Conservation (phyloP, 2,329 filamentous ascomycete genomes). For the Fusarium miscanthi region DNA sequence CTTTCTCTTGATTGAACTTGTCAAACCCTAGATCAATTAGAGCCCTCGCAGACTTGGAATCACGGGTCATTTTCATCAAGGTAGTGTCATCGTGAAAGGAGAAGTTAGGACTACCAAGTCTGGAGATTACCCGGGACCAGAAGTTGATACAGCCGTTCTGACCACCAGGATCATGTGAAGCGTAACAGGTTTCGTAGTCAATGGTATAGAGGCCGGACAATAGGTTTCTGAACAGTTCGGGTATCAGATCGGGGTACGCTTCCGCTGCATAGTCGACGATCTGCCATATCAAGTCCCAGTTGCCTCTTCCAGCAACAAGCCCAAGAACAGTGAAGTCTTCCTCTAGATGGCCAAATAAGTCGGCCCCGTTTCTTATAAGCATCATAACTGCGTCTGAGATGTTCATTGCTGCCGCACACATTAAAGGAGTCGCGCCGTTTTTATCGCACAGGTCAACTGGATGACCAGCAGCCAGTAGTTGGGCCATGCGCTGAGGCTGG, state of each 20-base stretch:
- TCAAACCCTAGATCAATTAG: background rate
- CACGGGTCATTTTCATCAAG: background rate
- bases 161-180: background rate
- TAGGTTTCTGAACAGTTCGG: background rate
- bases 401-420: background rate
- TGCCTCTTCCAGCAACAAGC: rapidly evolving
- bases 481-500: background rate
- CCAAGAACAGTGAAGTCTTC: background rate
- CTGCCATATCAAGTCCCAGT: background rate
- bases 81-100: background rate
- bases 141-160: background rate
- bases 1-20: background rate
- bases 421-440: background rate
- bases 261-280: background rate
- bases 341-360: rapidly evolving
- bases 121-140: background rate
- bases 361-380: background rate
- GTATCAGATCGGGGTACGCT: rapidly evolving
- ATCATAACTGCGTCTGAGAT: background rate
- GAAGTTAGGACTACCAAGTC: background rate
- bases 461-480: background rate
- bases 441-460: background rate
- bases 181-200: background rate
- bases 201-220: too few relatives aligned
- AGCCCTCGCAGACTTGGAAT: background rate